Conservation (phyloP, 192 early-diverging fungal genomes). For the Rhizophagus prolifer region DNA sequence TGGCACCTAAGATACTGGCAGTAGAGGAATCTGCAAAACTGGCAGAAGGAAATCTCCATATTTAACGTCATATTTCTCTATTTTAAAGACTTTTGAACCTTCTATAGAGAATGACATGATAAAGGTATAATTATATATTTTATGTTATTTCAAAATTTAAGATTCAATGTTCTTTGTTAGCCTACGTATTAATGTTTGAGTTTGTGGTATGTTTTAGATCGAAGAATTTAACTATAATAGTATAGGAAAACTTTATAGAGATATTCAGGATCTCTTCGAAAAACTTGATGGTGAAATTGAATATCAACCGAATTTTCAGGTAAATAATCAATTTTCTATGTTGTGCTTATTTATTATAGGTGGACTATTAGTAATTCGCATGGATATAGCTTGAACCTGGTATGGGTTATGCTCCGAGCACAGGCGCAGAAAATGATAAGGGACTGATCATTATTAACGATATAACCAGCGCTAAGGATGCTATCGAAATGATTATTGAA, state of each 20-base stretch:
- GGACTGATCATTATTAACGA: constrained; percentile 6
- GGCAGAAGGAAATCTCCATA: too few relatives aligned
- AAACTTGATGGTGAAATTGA: background rate
- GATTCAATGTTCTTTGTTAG: too few relatives aligned
- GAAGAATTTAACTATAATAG: background rate
- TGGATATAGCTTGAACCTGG: constrained; percentile 25
- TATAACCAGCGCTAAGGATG: background rate
- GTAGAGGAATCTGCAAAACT: too few relatives aligned
- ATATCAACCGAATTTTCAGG: constrained; percentile 12
- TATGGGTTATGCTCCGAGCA: constrained; percentile 27
- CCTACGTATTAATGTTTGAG: too few relatives aligned
- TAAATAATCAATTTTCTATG: background rate
- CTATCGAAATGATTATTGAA: constrained; percentile 6
- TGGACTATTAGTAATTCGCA: background rate
- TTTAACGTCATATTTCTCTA: too few relatives aligned
- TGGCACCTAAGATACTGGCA: background rate
- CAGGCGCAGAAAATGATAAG: constrained; percentile 6
- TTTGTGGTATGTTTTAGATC: too few relatives aligned
- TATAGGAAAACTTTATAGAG: constrained; percentile 1
- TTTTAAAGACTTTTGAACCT: too few relatives aligned
- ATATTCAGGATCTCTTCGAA: background rate
- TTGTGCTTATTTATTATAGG: too few relatives aligned
- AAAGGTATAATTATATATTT: too few relatives aligned
- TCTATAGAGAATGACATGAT: too few relatives aligned
- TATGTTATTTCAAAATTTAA: too few relatives aligned